These are phyloP conservation scores for Periglandula ipomoeae DNA, from an alignment of 2,329 filamentous ascomycete genomes.

Conservation along the genomic window DNA sequence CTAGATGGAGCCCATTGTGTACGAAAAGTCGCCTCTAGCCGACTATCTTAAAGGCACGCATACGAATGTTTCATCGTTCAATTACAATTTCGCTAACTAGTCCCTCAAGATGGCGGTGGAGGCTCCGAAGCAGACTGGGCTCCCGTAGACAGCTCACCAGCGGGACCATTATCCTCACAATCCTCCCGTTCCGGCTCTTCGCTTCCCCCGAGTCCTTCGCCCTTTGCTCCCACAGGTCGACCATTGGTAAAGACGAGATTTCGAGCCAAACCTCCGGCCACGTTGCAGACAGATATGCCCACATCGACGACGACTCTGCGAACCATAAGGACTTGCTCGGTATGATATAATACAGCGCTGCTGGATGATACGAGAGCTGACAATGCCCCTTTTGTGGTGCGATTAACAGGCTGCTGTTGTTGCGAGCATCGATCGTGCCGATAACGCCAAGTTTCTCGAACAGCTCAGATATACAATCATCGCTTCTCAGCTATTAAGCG, in stretches of 20 bases:
- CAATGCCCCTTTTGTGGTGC: background rate
- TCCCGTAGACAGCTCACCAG: constrained; percentile 27
- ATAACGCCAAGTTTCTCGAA: constrained; percentile 80
- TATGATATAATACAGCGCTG: constrained; percentile 21
- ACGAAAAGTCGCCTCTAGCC: constrained; percentile 79
- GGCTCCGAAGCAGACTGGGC: constrained; percentile 38
- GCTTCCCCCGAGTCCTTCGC: constrained; percentile 36
- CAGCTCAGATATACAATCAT: constrained; percentile 90
- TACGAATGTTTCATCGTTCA: background rate
- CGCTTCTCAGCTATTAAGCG: constrained; percentile 78
- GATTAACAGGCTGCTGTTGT: constrained; percentile 55
- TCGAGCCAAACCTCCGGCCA: constrained; percentile 36
- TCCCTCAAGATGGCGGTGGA: constrained; percentile 36
- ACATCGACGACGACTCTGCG: constrained; percentile 27
- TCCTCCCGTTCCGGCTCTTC: constrained; percentile 24
- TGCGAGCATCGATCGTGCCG: constrained; percentile 62
- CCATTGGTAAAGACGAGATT: constrained; percentile 46
- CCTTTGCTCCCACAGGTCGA: constrained; percentile 48
- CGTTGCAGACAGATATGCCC: constrained; percentile 31
- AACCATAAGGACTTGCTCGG: constrained; percentile 41
- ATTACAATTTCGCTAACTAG: constrained; percentile 5
- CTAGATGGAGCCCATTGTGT: constrained; percentile 73
- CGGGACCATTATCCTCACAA: constrained; percentile 19
- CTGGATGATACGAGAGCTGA: background rate
- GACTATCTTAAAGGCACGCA: constrained; percentile 75